These are phyloP conservation scores for Paxillus involutus DNA, from an alignment of 768 basidiomycete genomes.

Conservation along the genomic window DNA sequence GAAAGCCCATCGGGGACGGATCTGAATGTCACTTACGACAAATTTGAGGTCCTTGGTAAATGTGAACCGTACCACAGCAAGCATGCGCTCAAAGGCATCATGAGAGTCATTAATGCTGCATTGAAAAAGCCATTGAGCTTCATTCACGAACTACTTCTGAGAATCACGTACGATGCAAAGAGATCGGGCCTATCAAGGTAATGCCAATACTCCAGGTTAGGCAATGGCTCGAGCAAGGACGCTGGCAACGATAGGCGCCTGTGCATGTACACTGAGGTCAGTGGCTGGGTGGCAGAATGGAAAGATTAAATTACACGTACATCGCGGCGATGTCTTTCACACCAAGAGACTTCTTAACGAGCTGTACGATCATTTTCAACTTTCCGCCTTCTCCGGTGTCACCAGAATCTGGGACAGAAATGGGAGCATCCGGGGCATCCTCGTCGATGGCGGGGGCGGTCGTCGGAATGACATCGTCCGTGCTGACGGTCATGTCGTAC, in stretches of 20 bases:
- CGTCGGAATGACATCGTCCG: slow-evolving; percentile 8
- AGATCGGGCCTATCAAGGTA: slow-evolving; percentile 90
- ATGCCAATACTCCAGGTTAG: slow-evolving; percentile 96
- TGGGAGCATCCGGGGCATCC: slow-evolving; percentile 52
- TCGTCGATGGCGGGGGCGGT: slow-evolving; percentile 36
- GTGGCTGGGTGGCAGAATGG: slow-evolving; percentile 9
- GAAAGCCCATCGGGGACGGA: not conserved
- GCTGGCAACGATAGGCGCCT: slow-evolving; percentile 94
- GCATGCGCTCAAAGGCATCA: slow-evolving; percentile 92
- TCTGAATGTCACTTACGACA: slow-evolving; percentile 50
- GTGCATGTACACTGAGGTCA: slow-evolving; percentile 9
- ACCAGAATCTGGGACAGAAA: slow-evolving; percentile 67
- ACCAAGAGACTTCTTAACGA: slow-evolving; percentile 88
- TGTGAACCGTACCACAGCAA: slow-evolving; percentile 84
- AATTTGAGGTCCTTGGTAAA: slow-evolving; percentile 96
- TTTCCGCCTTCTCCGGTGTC: slow-evolving; percentile 86
- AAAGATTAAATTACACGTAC: slow-evolving; percentile 44
- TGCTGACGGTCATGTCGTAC: slow-evolving; percentile 20
- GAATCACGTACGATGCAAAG: slow-evolving; percentile 78
- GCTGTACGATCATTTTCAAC: slow-evolving; percentile 89
- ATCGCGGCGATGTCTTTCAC: slow-evolving; percentile 95
- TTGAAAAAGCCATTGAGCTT: slow-evolving; percentile 2
- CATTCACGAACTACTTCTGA: not conserved
- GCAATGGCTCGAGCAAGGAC: slow-evolving; percentile 89
- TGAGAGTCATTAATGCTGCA: slow-evolving; percentile 86